Conservation (phyloP, 352 stramenopile genomes). For the Peronospora farinosa region DNA sequence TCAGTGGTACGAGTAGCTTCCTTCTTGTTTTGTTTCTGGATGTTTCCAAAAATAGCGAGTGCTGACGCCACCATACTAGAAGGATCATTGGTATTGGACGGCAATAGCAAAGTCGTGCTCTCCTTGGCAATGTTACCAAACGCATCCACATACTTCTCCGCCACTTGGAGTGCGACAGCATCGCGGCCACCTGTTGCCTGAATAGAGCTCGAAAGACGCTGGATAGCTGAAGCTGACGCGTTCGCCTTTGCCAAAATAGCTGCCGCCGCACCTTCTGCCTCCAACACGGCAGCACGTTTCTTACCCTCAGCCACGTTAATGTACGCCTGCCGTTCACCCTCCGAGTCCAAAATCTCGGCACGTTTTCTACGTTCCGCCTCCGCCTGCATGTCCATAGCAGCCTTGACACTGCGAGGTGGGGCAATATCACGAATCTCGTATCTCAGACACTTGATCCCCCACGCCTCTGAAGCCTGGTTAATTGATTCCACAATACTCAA, state of each 20-base stretch:
- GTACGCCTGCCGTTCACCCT: conserved; percentile 83
- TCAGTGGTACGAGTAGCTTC: conserved; percentile 19
- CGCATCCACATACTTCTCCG: conserved; percentile 89
- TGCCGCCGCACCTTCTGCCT: conserved; percentile 81
- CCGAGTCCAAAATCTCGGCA: conserved; percentile 88
- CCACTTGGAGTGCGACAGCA: conserved; percentile 79
- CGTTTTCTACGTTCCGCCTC: conserved; percentile 89
- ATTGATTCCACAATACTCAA: conserved; percentile 88
- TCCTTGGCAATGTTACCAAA: conserved; percentile 89
- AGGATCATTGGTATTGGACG: conserved; percentile 75
- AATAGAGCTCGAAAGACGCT: conserved; percentile 68
- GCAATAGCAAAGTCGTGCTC: conserved; percentile 80
- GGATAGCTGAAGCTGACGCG: conserved; percentile 78
- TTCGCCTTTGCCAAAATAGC: conserved; percentile 78
- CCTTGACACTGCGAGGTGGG: conserved; percentile 78
- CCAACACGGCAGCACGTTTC: conserved; percentile 79
- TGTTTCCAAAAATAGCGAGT: conserved; percentile 83
- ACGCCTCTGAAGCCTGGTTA: conserved; percentile 85
- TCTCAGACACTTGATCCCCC: conserved; percentile 87
- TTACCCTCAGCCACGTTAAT: conserved; percentile 90
- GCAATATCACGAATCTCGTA: conserved; percentile 90
- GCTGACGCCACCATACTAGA: conserved; percentile 87
- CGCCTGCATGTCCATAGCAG: conserved; percentile 90
- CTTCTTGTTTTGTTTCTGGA: conserved; percentile 72
- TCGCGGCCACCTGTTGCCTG: conserved; percentile 60